These are phyloP conservation scores for Stellera chamaejasme DNA, from an alignment of 345 rosid species.

Conservation along the genomic window DNA sequence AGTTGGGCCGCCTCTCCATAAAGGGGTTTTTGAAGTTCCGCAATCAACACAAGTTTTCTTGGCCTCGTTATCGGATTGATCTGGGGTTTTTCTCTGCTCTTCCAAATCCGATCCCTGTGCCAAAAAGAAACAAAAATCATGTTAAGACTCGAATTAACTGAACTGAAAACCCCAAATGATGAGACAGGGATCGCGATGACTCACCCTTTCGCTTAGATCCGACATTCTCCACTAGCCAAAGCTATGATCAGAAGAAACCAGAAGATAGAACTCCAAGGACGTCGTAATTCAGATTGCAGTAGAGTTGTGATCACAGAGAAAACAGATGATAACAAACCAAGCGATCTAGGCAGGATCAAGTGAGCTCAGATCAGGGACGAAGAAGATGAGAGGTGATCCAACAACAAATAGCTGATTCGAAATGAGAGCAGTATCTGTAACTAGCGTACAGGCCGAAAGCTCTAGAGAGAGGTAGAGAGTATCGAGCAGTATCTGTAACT, in stretches of 20 bases:
- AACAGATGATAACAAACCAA: not conserved
- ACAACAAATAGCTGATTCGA: not conserved
- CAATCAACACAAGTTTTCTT: conserved; percentile 91
- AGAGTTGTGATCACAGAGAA: not conserved
- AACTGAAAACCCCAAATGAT: too few species aligned
- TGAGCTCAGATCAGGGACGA: not conserved
- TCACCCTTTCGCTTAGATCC: conserved; percentile 46
- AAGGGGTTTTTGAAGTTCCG: conserved; percentile 84
- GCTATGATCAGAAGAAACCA: conserved; percentile 11
- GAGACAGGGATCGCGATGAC: conserved; percentile 19
- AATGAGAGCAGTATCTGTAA: not conserved
- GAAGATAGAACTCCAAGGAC: not conserved
- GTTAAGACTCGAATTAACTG: too few species aligned
- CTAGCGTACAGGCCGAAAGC: too few species aligned
- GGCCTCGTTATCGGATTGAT: conserved; percentile 21
- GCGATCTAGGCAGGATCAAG: not conserved
- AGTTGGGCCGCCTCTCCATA: conserved; percentile 98
- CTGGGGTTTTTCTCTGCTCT: conserved; percentile 21
- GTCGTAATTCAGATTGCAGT: too few species aligned
- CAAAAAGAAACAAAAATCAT: too few species aligned
- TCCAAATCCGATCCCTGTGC: conserved; percentile 16
- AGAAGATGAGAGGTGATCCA: not conserved
- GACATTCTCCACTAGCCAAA: conserved; percentile 24
- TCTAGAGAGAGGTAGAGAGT: too few species aligned
- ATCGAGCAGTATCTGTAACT: too few species aligned